Conservation (phyloP, 139 green algal species). For the Picochlorum sp. region DNA sequence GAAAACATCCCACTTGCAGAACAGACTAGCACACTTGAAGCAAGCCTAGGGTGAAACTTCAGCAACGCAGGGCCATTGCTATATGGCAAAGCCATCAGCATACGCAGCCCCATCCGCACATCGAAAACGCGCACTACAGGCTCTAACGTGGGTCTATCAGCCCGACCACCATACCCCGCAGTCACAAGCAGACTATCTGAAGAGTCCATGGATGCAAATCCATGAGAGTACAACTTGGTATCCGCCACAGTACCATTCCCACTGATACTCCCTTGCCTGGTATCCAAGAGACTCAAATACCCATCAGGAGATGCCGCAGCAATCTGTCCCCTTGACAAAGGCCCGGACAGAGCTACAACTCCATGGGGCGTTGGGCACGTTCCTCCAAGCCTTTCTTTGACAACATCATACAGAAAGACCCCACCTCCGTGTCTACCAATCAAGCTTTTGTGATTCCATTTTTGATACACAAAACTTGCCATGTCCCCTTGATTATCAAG, state of each 20-base stretch:
- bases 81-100: conserved; percentile 47
- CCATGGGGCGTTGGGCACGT: conserved; percentile 1
- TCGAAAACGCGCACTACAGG: conserved; percentile 39
- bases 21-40: conserved; percentile 47
- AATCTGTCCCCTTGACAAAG: conserved; percentile 25
- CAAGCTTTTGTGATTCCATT: background rate
- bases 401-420: conserved; percentile 21
- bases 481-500: conserved; percentile 19
- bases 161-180: conserved; percentile 17
- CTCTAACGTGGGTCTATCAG: conserved; percentile 10
- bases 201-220: conserved; percentile 44
- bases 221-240: conserved; percentile 27
- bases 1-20: conserved; percentile 41
- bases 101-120: conserved; percentile 32
- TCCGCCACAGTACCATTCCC: background rate
- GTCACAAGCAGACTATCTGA: conserved; percentile 46
- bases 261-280: conserved; percentile 21
- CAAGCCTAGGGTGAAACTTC: conserved; percentile 59
- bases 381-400: background rate
- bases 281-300: conserved; percentile 38
- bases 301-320: conserved; percentile 30
- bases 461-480: conserved; percentile 12
- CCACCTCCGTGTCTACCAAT: conserved; percentile 15
- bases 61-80: conserved; percentile 26
- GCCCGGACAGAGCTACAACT: conserved; percentile 25